phyloP scores from a whole-genome alignment of 139 green algal genomes.

The Gonium pectorale region DNA sequence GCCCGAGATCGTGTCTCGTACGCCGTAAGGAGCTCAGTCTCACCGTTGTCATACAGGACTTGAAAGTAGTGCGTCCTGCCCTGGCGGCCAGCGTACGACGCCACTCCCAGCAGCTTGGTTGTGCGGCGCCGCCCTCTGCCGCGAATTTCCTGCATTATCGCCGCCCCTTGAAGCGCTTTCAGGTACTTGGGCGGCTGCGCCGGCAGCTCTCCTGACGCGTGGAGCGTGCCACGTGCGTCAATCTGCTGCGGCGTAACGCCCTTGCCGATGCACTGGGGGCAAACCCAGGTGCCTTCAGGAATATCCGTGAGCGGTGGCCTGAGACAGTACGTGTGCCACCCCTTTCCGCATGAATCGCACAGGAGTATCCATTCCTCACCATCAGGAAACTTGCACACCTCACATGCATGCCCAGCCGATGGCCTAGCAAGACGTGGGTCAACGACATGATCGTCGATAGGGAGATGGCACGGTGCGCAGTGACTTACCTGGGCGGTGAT shows the following conservation, averaged over 20 bases:
- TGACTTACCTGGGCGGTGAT: constrained; percentile 9
- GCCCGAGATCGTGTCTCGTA: no score
- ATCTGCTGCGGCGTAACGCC: not conserved
- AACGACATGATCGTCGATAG: not conserved
- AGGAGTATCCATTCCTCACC: no score
- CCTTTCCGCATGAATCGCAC: constrained; percentile 39
- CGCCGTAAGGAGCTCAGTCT: not conserved
- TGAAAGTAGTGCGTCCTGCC: not conserved
- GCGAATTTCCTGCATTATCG: not conserved
- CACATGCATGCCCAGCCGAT: not conserved
- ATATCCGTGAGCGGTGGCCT: no score
- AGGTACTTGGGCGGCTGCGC: not conserved
- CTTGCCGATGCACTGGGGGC: not conserved
- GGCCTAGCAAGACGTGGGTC: not conserved
- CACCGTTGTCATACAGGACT: not conserved
- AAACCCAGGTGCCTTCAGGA: no score
- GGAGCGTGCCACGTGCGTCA: not conserved
- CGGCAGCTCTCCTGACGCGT: no score
- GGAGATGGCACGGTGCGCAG: constrained; percentile 37
- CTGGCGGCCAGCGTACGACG: not conserved
- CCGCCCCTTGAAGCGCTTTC: not conserved
- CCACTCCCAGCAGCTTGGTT: not conserved
- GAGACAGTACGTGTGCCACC: no score
- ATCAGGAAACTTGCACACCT: constrained; percentile 39
- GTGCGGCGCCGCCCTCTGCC: not conserved